Percentiles rank a stretch among this genome's conserved stretches.
phyloP scores from a whole-genome alignment of 805 yeast genomes.

The Spencermartinsiella europaea region DNA sequence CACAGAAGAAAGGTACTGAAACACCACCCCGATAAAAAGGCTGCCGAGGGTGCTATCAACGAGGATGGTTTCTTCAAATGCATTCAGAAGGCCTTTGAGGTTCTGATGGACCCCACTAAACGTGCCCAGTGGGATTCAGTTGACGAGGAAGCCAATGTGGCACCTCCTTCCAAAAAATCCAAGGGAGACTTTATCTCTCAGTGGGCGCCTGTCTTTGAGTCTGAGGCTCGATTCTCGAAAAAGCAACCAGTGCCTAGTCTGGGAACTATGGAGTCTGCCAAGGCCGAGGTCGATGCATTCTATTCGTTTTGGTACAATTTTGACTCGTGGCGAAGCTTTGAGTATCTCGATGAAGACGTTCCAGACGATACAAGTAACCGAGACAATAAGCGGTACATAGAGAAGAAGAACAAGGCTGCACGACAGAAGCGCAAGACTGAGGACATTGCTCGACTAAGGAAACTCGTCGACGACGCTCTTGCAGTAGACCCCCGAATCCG shows the following conservation, averaged over 20 bases:
- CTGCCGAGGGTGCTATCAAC: constrained; percentile 73
- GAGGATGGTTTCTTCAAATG: constrained; percentile 97
- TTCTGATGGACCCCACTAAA: constrained; percentile 75
- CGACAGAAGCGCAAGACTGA: constrained; percentile 98
- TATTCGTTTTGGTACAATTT: constrained; percentile 90
- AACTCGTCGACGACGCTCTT: constrained; percentile 82
- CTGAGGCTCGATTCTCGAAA: constrained; percentile 90
- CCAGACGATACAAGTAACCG: constrained; percentile 99
- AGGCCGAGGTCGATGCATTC: constrained; percentile 79
- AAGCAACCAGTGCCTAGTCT: constrained; percentile 82
- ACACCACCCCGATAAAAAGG: constrained; percentile 98
- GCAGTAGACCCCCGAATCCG: constrained; percentile 93
- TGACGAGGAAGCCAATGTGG: constrained; percentile 80
- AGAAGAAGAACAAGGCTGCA: constrained; percentile 93
- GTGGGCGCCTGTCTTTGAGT: constrained; percentile 87
- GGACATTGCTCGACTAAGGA: constrained; percentile 84
- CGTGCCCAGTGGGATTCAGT: constrained; percentile 95
- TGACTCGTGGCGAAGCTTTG: constrained; percentile 98
- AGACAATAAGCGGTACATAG: constrained; percentile 98
- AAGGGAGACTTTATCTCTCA: constrained; percentile 82
- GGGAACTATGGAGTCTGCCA: constrained; percentile 63
- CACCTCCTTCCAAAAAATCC: constrained; percentile 60
- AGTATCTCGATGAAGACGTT: constrained; percentile 96
- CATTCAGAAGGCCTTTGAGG: constrained; percentile 94
- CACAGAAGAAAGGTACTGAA: constrained; percentile 94